A percentile compares a stretch with the other conserved stretches of the same genome.
phyloP scores from a whole-genome alignment of 208 protist species.

The Crithidia sp. region DNA sequence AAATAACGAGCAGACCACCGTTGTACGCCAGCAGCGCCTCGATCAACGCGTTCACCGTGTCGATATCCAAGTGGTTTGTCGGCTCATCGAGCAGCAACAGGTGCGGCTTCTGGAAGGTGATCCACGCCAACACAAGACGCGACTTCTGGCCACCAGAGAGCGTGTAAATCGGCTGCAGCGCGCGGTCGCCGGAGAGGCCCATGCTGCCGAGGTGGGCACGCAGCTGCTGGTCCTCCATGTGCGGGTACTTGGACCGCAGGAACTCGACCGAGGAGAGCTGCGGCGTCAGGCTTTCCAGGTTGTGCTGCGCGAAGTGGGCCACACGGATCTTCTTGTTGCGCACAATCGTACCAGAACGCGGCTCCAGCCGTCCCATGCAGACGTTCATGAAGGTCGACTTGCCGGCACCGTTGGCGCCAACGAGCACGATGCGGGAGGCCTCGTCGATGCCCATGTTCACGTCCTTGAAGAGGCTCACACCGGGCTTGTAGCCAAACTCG shows the following conservation, averaged over 20 bases:
- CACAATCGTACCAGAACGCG: slow-evolving; percentile 78
- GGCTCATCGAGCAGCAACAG: slow-evolving; percentile 97
- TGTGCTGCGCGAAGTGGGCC: slow-evolving; percentile 94
- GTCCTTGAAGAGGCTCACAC: slow-evolving; percentile 86
- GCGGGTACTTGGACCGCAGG: slow-evolving; percentile 84
- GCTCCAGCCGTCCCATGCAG: slow-evolving; percentile 83
- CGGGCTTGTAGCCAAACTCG: slow-evolving; percentile 93
- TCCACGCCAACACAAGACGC: slow-evolving; percentile 92
- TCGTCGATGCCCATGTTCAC: slow-evolving; percentile 93
- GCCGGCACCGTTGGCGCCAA: slow-evolving; percentile 92
- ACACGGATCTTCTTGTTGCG: slow-evolving; percentile 89
- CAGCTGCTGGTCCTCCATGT: slow-evolving; percentile 81
- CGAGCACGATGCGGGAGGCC: slow-evolving; percentile 88
- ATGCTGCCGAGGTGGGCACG: slow-evolving; percentile 93
- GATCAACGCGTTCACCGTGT: slow-evolving; percentile 94
- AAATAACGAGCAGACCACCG: slow-evolving; percentile 92
- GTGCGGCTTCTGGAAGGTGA: slow-evolving; percentile 94
- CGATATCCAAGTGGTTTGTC: slow-evolving; percentile 96
- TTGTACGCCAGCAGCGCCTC: slow-evolving; percentile 90
- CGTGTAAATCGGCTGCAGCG: slow-evolving; percentile 92
- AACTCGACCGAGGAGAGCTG: slow-evolving; percentile 93
- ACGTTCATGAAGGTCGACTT: slow-evolving; percentile 97
- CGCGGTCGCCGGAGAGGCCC: slow-evolving; percentile 89
- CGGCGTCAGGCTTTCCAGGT: slow-evolving; percentile 92
- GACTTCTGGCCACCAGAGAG: slow-evolving; percentile 96